phyloP scores from a whole-genome alignment of 345 rosid species.

The Salix viminalis region DNA sequence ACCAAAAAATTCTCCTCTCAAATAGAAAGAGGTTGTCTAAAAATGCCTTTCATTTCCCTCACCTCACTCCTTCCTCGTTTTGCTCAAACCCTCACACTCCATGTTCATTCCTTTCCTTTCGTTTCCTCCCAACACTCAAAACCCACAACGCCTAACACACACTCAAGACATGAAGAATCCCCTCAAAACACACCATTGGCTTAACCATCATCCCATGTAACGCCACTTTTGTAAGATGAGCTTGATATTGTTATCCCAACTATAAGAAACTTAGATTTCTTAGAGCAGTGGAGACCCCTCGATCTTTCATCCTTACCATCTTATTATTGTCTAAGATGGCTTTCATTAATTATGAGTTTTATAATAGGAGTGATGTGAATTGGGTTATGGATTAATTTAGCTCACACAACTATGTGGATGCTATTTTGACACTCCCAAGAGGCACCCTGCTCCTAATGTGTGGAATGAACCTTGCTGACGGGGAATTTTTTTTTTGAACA shows the following conservation, averaged over 20 bases:
- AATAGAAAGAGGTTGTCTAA: too few relatives aligned
- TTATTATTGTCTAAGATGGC: conserved; percentile 38
- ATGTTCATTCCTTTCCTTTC: not conserved
- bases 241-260: conserved; percentile 35
- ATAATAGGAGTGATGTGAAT: conserved; percentile 31
- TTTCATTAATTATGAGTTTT: conserved; percentile 31
- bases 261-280: conserved; percentile 28
- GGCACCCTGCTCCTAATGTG: conserved; percentile 37
- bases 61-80: not conserved
- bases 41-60: not conserved
- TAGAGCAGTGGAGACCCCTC: conserved; percentile 40
- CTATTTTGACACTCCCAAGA: conserved; percentile 33
- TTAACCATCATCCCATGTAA: not conserved
- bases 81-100: not conserved
- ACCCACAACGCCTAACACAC: not conserved
- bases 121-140: not conserved
- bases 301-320: conserved; percentile 33
- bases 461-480: conserved; percentile 35
- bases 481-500: conserved; percentile 16
- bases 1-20: too few relatives aligned
- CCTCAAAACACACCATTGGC: conserved; percentile 1
- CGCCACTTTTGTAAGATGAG: conserved; percentile 24
- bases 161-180: not conserved
- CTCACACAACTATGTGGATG: conserved; percentile 26
- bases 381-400: conserved; percentile 22